Evolutionary conservation across 805 yeast species (phyloP), one percentile per base, ranked within the genome.

Genomic region (Candida suzukii): DNA sequence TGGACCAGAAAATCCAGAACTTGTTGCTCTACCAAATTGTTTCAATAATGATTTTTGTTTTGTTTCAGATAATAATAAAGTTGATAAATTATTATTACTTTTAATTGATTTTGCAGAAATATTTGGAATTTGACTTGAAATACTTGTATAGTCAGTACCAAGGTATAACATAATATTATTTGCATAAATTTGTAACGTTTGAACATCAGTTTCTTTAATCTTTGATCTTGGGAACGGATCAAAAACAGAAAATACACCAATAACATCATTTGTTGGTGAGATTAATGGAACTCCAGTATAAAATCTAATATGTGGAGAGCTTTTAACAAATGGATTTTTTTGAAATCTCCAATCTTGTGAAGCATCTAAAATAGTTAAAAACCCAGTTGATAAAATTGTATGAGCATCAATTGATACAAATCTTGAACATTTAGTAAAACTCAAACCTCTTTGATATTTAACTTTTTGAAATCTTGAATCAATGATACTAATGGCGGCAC

Each of bases 281-380:
- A 54, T 33, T 30, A 82, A 50, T 0, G 87, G 86, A 4, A 78
- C 84, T 0, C 84, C 86, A 28, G 78, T 72, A 54, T 82, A 84
- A 51, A 80, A 80, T 42, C 60, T 67, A 39, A 83, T 73, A 43
- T 62, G 60, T 0, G 91, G 88, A 0, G 68, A 64, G 0, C 80
- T 79, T 18, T 67, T 72, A 1, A 84, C 85, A 37, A 82, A 64
- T 0, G 91, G 91, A 50, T 77, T 80, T 32, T 65, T 61, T 16
- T 60, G 51, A 4, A 80, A 72, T 54, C 95, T 66, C 93, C 95
- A 84, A 53, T 84, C 95, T 28, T 63, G 61, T 5, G 76, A 57
- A 2, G 88, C 79, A 55, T 83, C 85, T 5, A 68, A 54, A 8
- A 84, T 48, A 3, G 77, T 63, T 41, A 84, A 73, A 45, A 70